Conservation (phyloP, 495 filamentous ascomycete genomes). For the Lasiosphaeria miniovina region DNA sequence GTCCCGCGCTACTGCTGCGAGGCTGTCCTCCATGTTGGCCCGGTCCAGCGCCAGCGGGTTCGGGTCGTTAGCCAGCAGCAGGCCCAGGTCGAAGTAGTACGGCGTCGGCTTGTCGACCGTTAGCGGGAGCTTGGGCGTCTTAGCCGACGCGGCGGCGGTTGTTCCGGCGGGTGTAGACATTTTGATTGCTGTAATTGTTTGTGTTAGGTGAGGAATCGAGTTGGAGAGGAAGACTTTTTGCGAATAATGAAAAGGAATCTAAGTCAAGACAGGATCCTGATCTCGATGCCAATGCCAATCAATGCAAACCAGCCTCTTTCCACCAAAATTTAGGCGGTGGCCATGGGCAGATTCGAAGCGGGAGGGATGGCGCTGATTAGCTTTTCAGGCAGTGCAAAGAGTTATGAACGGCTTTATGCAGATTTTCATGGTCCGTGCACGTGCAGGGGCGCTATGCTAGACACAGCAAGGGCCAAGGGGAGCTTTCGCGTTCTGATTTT, state of each 20-base stretch:
- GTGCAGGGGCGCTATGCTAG: not conserved
- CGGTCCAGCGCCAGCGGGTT: conserved; percentile 64
- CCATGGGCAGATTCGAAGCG: conserved; percentile 17
- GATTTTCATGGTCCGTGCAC: not conserved
- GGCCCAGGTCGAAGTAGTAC: conserved; percentile 88
- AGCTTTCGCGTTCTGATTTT: conserved; percentile 26
- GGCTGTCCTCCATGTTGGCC: conserved; percentile 48
- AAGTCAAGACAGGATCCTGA: too few species aligned
- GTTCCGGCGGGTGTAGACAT: conserved; percentile 31
- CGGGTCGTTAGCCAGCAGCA: conserved; percentile 76
- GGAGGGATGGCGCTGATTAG: conserved; percentile 12
- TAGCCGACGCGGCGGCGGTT: conserved; percentile 1
- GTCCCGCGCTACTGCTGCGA: conserved; percentile 72
- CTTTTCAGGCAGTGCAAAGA: not conserved
- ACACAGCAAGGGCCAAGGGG: not conserved
- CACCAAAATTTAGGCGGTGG: conserved; percentile 34
- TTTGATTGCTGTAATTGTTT: conserved; percentile 13
- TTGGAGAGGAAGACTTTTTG: not conserved
- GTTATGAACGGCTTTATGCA: not conserved
- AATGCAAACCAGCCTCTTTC: not conserved
- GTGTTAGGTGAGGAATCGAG: conserved; percentile 1
- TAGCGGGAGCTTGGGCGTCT: conserved; percentile 48
- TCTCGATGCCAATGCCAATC: not conserved
- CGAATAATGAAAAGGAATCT: too few species aligned
- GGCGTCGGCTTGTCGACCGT: conserved; percentile 78